Base-by-base conservation (phyloP, 1,284 basidiomycete genomes). In the Pisolithus thermaeus region DNA sequence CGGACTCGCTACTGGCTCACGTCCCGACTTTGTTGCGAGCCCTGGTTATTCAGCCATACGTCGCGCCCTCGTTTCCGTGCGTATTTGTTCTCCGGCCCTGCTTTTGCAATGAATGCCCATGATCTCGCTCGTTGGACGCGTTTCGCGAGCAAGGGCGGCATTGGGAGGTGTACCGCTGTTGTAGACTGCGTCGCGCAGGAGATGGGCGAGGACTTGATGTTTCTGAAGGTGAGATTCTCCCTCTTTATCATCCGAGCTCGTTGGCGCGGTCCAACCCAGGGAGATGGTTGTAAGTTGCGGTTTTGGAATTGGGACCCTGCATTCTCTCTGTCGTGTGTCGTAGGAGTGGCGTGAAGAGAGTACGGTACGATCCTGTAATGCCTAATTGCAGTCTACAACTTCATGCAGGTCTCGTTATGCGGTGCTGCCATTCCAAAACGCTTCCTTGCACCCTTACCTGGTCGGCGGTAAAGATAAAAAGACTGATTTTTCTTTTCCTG, bases 151-250 rank as follows among this genome's bases (percentile, higher is more conserved):
- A 90, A 90, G 62, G 89, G 90, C 0, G 90, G 88, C 14, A 89
- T 92, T 47, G 89, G 89, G 3, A 83, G 73, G 58, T 87, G 87
- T 56, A 83, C 79, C 0, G 89, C 89, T 2, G 53, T 77, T 28
- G 74, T 77, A 47, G 90, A 94, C 63, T 91, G 87, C 60, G 79
- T 90, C 7, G 90, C 90, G 2, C 83, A 91, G 64, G 74, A 78
- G 41, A 71, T 81, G 11, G 85, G 87, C 43, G 65, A 64, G 9
- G 90, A 93, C 67, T 76, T 95, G 49, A 95, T 95, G 92, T 94
- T 94, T 66, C 73, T 93, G 55, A 83, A 87, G 74, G 87, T 82
- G 52, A 46, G 76, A 69, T 4, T 18, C 41, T 22, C 3, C 32
- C 28, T 51, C 16, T 22, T 9, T 22, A 28, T 45, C 30, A 42